Conservation (phyloP, 2,329 filamentous ascomycete genomes). For the Didymosphaeria variabile region DNA sequence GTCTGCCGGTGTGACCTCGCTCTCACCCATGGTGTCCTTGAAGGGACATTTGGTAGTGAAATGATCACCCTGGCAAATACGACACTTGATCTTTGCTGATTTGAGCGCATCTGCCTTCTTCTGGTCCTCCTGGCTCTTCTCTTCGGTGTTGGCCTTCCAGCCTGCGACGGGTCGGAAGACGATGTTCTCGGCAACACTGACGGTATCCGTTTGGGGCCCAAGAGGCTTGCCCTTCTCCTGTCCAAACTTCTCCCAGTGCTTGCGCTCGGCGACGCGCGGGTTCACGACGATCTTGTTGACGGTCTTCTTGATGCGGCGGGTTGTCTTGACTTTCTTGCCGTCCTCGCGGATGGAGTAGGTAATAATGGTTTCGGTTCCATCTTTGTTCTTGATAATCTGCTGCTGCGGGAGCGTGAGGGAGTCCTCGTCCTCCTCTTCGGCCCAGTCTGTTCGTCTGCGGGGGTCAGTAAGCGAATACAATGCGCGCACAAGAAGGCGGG, state of each 20-base stretch:
- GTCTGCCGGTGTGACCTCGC: slow-evolving; percentile 57
- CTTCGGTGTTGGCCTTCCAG: slow-evolving; percentile 89
- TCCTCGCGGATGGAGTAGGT: slow-evolving; percentile 91
- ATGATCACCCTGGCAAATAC: slow-evolving; percentile 98
- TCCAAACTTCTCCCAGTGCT: slow-evolving; percentile 93
- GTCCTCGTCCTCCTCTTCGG: slow-evolving; percentile 86
- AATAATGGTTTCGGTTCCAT: slow-evolving; percentile 95
- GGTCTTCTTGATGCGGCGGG: slow-evolving; percentile 91
- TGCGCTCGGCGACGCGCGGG: slow-evolving; percentile 93
- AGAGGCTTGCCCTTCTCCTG: slow-evolving; percentile 82
- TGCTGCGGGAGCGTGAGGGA: slow-evolving; percentile 84
- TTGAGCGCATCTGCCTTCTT: slow-evolving; percentile 75
- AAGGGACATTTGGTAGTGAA: slow-evolving; percentile 99
- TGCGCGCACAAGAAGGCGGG: background rate
- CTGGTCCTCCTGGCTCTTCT: slow-evolving; percentile 76
- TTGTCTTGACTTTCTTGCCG: slow-evolving; percentile 96
- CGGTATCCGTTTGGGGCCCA: slow-evolving; percentile 89
- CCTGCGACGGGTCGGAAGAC: slow-evolving; percentile 92
- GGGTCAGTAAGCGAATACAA: slow-evolving; percentile 17
- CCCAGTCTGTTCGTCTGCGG: slow-evolving; percentile 79
- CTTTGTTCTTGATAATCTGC: slow-evolving; percentile 94
- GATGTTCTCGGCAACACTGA: slow-evolving; percentile 96
- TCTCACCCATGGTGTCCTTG: slow-evolving; percentile 97
- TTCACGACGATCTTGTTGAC: slow-evolving; percentile 94
- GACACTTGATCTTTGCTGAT: slow-evolving; percentile 99